phyloP scores from a whole-genome alignment of 148 eudicot genomes.

The Cornus suecica region DNA sequence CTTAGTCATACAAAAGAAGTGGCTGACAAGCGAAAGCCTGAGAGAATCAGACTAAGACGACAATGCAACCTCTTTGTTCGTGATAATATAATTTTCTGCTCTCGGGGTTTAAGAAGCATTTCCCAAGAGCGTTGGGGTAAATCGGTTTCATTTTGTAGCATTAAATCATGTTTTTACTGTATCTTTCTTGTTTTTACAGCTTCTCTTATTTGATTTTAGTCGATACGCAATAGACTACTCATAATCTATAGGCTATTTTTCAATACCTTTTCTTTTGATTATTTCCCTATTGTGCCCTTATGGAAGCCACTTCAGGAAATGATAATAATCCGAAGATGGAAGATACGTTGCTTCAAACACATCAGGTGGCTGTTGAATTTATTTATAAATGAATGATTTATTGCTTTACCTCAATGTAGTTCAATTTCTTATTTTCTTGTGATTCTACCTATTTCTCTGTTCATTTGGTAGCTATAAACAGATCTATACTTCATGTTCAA shows the following conservation, averaged over 20 bases:
- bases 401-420: not conserved
- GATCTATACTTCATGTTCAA: too few species aligned
- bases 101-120: slow-evolving; percentile 19
- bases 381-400: slow-evolving; percentile 7
- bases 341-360: slow-evolving; percentile 23
- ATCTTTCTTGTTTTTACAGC: slow-evolving; percentile 6
- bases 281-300: slow-evolving; percentile 21
- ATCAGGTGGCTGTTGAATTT: slow-evolving; percentile 18
- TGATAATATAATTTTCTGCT: slow-evolving; percentile 13
- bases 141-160: slow-evolving; percentile 25
- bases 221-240: slow-evolving; percentile 29
- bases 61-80: not conserved
- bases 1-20: slow-evolving; percentile 77
- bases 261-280: slow-evolving; percentile 23
- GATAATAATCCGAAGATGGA: slow-evolving; percentile 32
- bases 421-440: not conserved
- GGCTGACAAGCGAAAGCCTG: slow-evolving; percentile 68
- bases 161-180: slow-evolving; percentile 8
- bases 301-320: slow-evolving; percentile 23
- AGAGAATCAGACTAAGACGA: slow-evolving; percentile 51
- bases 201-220: slow-evolving; percentile 25
- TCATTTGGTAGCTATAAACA: too few species aligned
- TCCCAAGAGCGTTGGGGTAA: slow-evolving; percentile 14
- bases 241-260: slow-evolving; percentile 26
- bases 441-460: too few species aligned